Base-by-base conservation (phyloP, 2,329 filamentous ascomycete species). In the Ophiostoma triangulosporum region DNA sequence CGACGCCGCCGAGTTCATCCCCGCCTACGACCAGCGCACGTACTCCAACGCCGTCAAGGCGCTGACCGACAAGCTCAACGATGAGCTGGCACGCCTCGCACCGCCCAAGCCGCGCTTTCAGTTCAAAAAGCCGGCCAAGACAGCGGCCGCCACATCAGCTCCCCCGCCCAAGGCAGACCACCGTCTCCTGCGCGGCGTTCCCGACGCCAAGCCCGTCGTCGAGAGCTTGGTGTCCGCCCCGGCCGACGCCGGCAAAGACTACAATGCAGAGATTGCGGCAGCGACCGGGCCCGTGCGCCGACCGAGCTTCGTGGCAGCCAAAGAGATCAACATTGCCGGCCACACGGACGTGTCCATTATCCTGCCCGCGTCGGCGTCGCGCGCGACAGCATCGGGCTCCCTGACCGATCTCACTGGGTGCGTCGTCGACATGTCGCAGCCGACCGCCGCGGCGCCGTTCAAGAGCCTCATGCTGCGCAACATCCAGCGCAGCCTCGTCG, bases 11-110 rank as follows among this genome's bases (percentile, higher is more conserved):
- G 82, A 83, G 54, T 88, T 84, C 60, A 80, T 95, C 15, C 89
- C 93, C 3, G 81, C 88, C 7, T 94, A 96, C 64, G 93, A 97
- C 63, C 88, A 93, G 66, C 81, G 87, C 60, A 84, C 85, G 24
- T 97, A 95, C 64, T 79, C 83, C 43, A 82, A 90, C 70, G 87
- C 86, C 22, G 81, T 96, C 67, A 95, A 93, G 72, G 76, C 77
- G 15, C 72, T 96, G 14, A 83, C 84, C 17, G 86, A 91, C 54
- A 88, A 86, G 62, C 74, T 96, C 24, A 83, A 86, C 61, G 77
- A 83, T 55, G 82, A 80, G 7, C 78, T 83, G 15, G 75, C 79
- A 36, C 77, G 76, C 22, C 77, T 88, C 52, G 79, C 80, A 0
- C 88, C 54, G 6, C 14, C 89, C 7, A 86, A 84, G 60, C 78